Evolutionary conservation across 108 stramenopile species (phyloP), one percentile per base, ranked within the genome.

Genomic region (Cyclotella atomus): DNA sequence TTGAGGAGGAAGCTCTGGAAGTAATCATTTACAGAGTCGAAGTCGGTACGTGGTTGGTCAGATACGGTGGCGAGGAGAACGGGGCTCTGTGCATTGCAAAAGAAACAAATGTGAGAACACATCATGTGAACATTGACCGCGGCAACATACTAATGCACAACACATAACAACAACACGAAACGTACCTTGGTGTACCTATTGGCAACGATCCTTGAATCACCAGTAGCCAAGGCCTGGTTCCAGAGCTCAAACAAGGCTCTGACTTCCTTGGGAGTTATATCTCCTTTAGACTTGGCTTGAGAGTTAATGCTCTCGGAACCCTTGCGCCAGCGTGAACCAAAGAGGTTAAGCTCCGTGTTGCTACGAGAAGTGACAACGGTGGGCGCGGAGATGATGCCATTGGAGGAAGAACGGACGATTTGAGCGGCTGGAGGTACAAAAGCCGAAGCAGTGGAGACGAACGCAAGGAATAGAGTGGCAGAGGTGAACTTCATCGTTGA

Each of bases 171-270:
- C 7, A 9, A 36, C 5, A 28, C 7, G 7, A 17, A 21, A 41
- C 54, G 0, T 27, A 70, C 63, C 59, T 83, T 82, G 53, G 80
- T 80, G 61, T 88, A 88, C 0, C 84, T 76, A 16, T 38, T 52
- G 15, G 87, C 84, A 16, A 88, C 87, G 46, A 70, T 77, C 20
- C 70, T 45, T 14, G 84, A 77, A 41, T 88, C 87, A 15, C 68
- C 70, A 14, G 87, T 88, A 7, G 84, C 87, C 43, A 91, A 71
- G 5, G 90, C 85, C 34, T 85, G 41, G 59, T 88, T 90, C 89
- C 89, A 90, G 3, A 90, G 75, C 53, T 61, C 71, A 55, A 90
- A 90, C n/a, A 90, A 67, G 33, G 82, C 79, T 32, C 87, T 83
- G 20, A 91, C 83, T 69, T 91, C 81, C 9, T 65, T 77, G 46